Conservation (phyloP, 306 rosid genomes). For the Alnus glutinosa region DNA sequence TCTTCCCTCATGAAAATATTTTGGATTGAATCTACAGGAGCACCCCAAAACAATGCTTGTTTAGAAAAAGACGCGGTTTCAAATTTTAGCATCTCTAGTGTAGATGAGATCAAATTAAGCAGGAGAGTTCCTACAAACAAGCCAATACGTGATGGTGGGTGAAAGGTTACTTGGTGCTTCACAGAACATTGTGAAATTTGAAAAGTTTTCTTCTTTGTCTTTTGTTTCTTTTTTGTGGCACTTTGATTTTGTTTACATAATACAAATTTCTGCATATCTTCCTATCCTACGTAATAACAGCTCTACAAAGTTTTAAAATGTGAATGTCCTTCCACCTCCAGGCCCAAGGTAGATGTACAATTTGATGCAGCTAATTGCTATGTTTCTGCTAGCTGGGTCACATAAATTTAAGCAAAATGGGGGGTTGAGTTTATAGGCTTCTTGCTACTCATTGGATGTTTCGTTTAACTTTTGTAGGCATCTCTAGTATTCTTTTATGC, state of each 20-base stretch:
- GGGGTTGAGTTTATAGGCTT: neutral
- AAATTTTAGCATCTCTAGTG: conserved; percentile 30
- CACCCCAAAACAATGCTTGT: conserved; percentile 31
- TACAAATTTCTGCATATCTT: neutral
- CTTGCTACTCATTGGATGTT: neutral
- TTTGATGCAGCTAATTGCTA: neutral
- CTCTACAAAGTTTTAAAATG: neutral
- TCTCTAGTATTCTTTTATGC: neutral
- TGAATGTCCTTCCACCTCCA: neutral
- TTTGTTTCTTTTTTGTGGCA: neutral
- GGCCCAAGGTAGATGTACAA: neutral
- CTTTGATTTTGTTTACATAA: neutral
- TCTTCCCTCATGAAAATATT: conserved; percentile 29
- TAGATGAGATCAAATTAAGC: conserved; percentile 40
- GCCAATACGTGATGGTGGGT: conserved; percentile 67
- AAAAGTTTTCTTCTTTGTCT: conserved; percentile 2
- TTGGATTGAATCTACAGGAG: conserved; percentile 49
- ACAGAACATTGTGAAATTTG: neutral
- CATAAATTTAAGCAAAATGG: neutral
- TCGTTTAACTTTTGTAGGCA: neutral
- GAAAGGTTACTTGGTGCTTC: conserved; percentile 16
- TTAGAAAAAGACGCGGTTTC: conserved; percentile 37
- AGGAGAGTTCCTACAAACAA: conserved; percentile 35
- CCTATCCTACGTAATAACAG: neutral
- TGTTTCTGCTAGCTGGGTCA: neutral